Evolutionary conservation across 1,284 basidiomycete genomes (phyloP), one percentile per base, ranked within the genome.

Genomic region (Retiboletus flavoniger): DNA sequence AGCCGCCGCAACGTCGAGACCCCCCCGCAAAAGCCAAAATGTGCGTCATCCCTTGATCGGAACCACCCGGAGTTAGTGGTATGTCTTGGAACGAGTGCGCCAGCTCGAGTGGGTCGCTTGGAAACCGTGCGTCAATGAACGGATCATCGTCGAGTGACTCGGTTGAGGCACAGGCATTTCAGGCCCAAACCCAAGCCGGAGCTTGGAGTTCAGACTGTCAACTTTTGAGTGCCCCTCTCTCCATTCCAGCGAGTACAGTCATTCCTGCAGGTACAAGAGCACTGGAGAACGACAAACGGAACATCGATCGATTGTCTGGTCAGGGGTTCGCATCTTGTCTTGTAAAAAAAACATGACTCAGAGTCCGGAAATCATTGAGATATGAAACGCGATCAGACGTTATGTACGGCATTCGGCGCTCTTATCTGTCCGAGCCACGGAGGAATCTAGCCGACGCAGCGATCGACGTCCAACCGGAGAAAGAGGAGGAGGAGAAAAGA

Each of bases 31-130:
- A 64, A 64, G 53, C 49, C 56, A 62, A 54, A 66, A 60, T 57
- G 60, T 60, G 64, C 66, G 56, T 68, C 63, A 60, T 47, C 47
- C 31, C 28, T 51, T 54, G 54, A 64, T 64, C 61, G 54, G 54
- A 26, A 17, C n/a, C 16, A 13, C n/a, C 8, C 49, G 47, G 55
- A 39, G 13, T 32, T 35, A n/a, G 24, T 56, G 32, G 6, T 10
- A 47, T 14, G 38, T 42, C 19, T 36, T 21, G 29, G n/a, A 9
- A 13, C 10, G 2, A 16, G 13, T 38, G 36, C 10, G 36, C 16
- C 7, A 21, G n/a, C 13, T 14, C 3, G 29, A 14, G 19, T 24
- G 19, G n/a, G 54, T 47, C 42, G 17, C 36, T 32, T 38, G 24
- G 32, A 47, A 29, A 50, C 50, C 11, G 28, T 2, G 32, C n/a